These are phyloP conservation scores for Collybia mongolica DNA, from an alignment of 768 basidiomycete genomes.

Conservation along the genomic window DNA sequence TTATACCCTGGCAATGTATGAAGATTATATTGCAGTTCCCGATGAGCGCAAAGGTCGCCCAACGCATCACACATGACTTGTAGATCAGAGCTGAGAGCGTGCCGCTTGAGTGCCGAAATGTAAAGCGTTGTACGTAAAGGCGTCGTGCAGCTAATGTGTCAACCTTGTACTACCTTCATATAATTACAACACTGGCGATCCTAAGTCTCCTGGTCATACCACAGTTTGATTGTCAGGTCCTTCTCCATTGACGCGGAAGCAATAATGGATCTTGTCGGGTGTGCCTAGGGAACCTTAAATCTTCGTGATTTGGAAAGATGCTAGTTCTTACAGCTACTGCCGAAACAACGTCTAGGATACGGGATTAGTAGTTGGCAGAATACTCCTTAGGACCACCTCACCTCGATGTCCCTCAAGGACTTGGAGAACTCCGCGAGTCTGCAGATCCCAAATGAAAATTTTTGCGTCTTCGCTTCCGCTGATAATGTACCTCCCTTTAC, in stretches of 20 bases:
- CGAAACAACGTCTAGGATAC: constrained; percentile 57
- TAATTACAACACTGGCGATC: no score
- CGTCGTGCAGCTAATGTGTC: no score
- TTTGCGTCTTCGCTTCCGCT: constrained; percentile 91
- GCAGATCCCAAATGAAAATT: constrained; percentile 88
- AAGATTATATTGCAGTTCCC: no score
- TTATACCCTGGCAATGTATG: no score
- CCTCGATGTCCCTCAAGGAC: constrained; percentile 80
- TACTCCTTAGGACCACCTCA: constrained; percentile 24
- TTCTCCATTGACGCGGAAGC: constrained; percentile 92
- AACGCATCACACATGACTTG: no score
- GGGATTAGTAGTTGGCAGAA: constrained; percentile 1
- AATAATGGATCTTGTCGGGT: constrained; percentile 72
- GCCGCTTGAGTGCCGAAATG: no score
- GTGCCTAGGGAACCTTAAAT: constrained; percentile 48
- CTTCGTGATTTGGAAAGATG: constrained; percentile 10
- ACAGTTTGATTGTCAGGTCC: constrained; percentile 80
- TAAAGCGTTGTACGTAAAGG: no score
- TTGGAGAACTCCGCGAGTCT: constrained; percentile 75
- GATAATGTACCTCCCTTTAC: constrained; percentile 67
- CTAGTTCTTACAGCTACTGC: constrained; percentile 64
- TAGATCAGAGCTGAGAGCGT: no score
- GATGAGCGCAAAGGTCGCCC: no score
- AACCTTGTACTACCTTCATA: no score
- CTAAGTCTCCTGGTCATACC: constrained; percentile 50